Conservation (phyloP, 768 basidiomycete species). For the Jaapia argillacea region DNA sequence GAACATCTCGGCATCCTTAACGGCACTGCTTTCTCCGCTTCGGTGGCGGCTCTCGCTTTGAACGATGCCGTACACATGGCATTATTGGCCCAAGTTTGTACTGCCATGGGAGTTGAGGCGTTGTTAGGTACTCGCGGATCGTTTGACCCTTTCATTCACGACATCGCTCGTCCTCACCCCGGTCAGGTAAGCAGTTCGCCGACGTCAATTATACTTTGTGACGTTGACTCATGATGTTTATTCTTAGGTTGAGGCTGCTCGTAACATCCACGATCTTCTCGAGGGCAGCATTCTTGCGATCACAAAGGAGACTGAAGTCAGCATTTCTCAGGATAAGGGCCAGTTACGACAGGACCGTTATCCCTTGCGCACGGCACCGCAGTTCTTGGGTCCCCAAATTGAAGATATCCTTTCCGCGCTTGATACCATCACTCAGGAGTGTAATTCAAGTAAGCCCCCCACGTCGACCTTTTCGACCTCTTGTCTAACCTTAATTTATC, state of each 20-base stretch:
- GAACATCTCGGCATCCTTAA: conserved; percentile 78
- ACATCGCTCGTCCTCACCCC: conserved; percentile 68
- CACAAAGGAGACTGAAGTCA: conserved; percentile 61
- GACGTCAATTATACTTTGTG: conserved; percentile 8
- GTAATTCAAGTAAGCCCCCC: conserved; percentile 71
- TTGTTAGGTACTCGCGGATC: conserved; percentile 63
- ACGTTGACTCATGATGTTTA: conserved; percentile 1
- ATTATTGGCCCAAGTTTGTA: conserved; percentile 60
- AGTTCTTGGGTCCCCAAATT: conserved; percentile 81
- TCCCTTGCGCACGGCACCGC: conserved; percentile 63
- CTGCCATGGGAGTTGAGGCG: conserved; percentile 80
- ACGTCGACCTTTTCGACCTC: not conserved
- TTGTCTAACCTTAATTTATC: conserved; percentile 2
- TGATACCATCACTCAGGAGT: conserved; percentile 58
- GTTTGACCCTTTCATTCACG: conserved; percentile 73
- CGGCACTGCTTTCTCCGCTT: conserved; percentile 79
- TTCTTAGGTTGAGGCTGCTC: conserved; percentile 66
- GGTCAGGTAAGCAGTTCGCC: no score
- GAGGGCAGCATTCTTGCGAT: conserved; percentile 59
- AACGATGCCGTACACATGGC: conserved; percentile 62
- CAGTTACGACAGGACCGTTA: conserved; percentile 75
- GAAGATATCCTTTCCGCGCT: conserved; percentile 66
- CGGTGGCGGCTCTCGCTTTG: conserved; percentile 65
- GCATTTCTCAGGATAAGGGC: conserved; percentile 63
- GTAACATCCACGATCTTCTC: conserved; percentile 58